Percentiles rank a stretch among this genome's conserved stretches.
Evolutionary conservation across 73 alveolate genomes (phyloP).

Genomic region (Tetrahymena thermophila): DNA sequence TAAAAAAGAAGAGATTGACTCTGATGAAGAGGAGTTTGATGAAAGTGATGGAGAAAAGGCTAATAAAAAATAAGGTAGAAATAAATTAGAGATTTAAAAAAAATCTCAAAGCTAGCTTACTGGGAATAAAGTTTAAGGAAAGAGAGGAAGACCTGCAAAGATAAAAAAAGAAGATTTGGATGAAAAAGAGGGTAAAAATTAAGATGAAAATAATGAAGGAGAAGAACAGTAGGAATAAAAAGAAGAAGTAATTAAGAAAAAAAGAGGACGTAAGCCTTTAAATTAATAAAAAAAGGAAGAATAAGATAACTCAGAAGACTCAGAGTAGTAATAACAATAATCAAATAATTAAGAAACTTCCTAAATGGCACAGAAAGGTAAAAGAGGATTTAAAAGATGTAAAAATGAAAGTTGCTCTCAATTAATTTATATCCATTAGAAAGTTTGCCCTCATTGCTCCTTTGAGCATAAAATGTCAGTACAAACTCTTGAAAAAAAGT

Average conservation of each 20-base stretch:
- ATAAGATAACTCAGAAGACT: neutral
- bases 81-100: neutral
- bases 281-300: neutral
- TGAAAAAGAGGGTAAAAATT: neutral
- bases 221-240: neutral
- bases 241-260: neutral
- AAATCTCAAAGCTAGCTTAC: neutral
- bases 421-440: neutral
- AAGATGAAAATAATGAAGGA: neutral
- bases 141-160: neutral
- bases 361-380: neutral
- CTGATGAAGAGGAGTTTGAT: neutral
- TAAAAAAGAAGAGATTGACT: neutral
- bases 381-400: neutral
- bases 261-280: neutral
- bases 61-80: neutral
- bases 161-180: neutral
- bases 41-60: neutral
- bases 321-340: neutral
- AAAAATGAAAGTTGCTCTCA: neutral
- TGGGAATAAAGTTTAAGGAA: neutral
- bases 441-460: neutral
- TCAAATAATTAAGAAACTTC: neutral
- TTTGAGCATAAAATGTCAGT: neutral
- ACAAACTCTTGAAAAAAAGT: neutral